Percentiles rank a stretch among this genome's conserved stretches.
These are phyloP conservation scores for Eucalyptus coolabah DNA, from an alignment of 345 rosid species.

Conservation along the genomic window DNA sequence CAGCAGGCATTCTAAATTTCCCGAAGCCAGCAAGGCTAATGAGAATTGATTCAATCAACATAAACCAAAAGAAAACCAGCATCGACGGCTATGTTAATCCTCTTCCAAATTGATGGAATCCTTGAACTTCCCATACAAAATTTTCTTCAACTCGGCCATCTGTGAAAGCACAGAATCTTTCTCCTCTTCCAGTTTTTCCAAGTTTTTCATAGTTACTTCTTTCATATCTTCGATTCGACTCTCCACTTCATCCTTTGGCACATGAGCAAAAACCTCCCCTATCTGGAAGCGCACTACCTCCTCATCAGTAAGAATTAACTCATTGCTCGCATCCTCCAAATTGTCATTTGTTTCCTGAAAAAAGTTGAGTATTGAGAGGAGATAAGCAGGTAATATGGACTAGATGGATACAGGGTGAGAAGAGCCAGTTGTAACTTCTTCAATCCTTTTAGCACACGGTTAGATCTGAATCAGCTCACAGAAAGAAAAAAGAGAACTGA, in stretches of 20 bases:
- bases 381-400: not conserved
- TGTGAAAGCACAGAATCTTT: slow-evolving; percentile 39
- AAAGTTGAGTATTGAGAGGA: not conserved
- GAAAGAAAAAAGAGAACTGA: not conserved
- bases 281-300: slow-evolving; percentile 78
- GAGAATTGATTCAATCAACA: not conserved
- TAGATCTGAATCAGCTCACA: not conserved
- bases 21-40: not conserved
- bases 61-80: not conserved
- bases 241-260: slow-evolving; percentile 84
- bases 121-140: slow-evolving; percentile 80
- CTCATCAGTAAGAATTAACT: slow-evolving; percentile 87
- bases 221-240: slow-evolving; percentile 69
- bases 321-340: slow-evolving; percentile 87
- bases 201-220: slow-evolving; percentile 46
- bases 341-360: slow-evolving; percentile 76
- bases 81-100: slow-evolving; percentile 14
- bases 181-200: slow-evolving; percentile 72
- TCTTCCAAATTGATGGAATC: slow-evolving; percentile 95
- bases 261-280: slow-evolving; percentile 88
- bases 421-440: not conserved
- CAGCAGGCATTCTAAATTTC: not conserved
- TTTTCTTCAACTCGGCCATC: slow-evolving; percentile 77
- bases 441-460: not conserved
- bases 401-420: not conserved